Conservation (phyloP, 164 flowering plant species). For the Vitis riparia region DNA sequence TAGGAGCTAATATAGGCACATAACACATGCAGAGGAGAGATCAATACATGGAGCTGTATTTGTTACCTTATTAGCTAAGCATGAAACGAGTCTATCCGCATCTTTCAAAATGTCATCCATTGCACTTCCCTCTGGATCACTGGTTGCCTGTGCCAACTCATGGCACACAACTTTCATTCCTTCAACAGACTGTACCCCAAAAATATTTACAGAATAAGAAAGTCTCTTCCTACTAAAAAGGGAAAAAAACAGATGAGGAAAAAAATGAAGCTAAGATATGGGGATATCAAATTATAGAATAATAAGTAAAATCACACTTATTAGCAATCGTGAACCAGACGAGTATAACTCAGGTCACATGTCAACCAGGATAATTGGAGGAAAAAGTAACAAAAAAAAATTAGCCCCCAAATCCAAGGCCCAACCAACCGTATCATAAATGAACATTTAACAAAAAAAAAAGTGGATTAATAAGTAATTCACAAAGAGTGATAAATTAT, state of each 20-base stretch:
- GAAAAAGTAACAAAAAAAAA: neutral
- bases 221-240: neutral
- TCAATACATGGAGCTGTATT: no score
- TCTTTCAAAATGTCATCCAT: slow-evolving; percentile 88
- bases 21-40: neutral
- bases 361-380: neutral
- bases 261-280: neutral
- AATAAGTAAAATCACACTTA: neutral
- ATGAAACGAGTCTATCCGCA: slow-evolving; percentile 89
- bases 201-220: neutral
- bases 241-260: neutral
- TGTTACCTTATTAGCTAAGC: slow-evolving; percentile 84
- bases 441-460: neutral
- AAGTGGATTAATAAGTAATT: neutral
- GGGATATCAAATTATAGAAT: neutral
- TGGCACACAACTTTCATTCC: slow-evolving; percentile 99
- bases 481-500: neutral
- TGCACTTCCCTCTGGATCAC: slow-evolving; percentile 77
- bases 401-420: neutral
- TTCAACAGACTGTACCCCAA: slow-evolving; percentile 80
- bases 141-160: slow-evolving; percentile 79
- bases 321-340: no score
- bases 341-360: neutral
- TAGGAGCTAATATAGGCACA: no score
- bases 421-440: neutral